Conservation (phyloP, 768 basidiomycete species). For the Termitomyces sp. region DNA sequence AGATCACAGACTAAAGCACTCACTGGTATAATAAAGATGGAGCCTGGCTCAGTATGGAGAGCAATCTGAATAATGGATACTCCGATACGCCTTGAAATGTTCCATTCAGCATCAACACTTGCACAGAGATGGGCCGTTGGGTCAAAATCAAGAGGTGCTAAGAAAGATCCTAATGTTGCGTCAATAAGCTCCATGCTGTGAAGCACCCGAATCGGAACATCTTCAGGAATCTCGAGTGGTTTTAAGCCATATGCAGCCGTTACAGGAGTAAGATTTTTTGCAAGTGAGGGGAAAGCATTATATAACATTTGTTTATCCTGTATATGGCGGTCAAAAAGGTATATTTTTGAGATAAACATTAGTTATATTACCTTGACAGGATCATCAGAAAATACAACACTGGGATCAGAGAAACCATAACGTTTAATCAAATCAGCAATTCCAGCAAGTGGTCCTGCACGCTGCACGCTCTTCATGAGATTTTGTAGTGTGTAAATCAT, state of each 20-base stretch:
- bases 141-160: background rate
- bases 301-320: constrained; percentile 5
- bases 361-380: constrained; percentile 2
- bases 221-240: background rate
- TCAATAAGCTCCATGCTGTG: background rate
- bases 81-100: background rate
- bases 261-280: constrained; percentile 1
- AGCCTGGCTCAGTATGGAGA: background rate
- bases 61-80: constrained; percentile 5
- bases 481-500: constrained; percentile 22
- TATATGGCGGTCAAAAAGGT: background rate
- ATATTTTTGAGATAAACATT: background rate
- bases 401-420: background rate
- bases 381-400: constrained; percentile 9
- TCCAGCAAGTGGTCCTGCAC: background rate
- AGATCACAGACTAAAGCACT: background rate
- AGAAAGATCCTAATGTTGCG: background rate
- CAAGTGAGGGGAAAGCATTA: constrained; percentile 3
- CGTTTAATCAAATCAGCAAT: constrained; percentile 1
- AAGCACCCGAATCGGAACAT: background rate
- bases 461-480: constrained; percentile 6
- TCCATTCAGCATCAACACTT: constrained; percentile 3
- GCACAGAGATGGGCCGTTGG: background rate
- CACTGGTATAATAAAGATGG: constrained; percentile 2
- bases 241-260: background rate